Percentiles rank a stretch among this genome's conserved stretches.
Conservation (phyloP, 495 filamentous ascomycete species). For the Trichoderma reesei region DNA sequence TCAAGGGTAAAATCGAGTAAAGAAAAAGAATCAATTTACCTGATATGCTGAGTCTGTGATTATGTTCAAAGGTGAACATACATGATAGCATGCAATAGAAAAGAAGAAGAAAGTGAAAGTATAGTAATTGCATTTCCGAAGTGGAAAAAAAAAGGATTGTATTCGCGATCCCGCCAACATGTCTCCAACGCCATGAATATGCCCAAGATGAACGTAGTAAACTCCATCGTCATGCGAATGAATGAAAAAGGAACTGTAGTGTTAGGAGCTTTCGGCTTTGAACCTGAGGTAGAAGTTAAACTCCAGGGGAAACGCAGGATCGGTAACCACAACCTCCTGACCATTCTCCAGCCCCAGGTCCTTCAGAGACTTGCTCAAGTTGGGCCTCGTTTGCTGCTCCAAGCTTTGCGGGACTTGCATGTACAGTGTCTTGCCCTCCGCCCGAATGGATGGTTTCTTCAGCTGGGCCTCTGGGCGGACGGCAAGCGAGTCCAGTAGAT, state of each 20-base stretch:
- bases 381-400: conserved; percentile 69
- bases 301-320: conserved; percentile 63
- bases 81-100: background rate
- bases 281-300: conserved; percentile 61
- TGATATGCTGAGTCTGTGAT: background rate
- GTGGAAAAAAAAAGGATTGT: too few species aligned
- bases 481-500: conserved; percentile 78
- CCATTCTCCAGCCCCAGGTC: conserved; percentile 41
- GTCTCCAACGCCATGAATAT: conserved; percentile 2
- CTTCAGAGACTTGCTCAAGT: conserved; percentile 61
- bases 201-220: background rate
- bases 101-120: background rate
- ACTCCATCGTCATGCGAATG: background rate
- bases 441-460: conserved; percentile 82
- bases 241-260: too few species aligned
- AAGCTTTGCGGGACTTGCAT: conserved; percentile 74
- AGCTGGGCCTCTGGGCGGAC: conserved; percentile 75
- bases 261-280: conserved; percentile 13
- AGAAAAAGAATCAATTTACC: background rate
- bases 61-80: background rate
- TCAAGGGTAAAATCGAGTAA: background rate
- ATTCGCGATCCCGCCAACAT: background rate
- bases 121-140: too few species aligned
- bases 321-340: conserved; percentile 62
- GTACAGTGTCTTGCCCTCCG: conserved; percentile 75